Percentiles rank a stretch among this genome's conserved stretches.
Conservation (phyloP, 2,329 filamentous ascomycete species). For the Fusarium sp. region DNA sequence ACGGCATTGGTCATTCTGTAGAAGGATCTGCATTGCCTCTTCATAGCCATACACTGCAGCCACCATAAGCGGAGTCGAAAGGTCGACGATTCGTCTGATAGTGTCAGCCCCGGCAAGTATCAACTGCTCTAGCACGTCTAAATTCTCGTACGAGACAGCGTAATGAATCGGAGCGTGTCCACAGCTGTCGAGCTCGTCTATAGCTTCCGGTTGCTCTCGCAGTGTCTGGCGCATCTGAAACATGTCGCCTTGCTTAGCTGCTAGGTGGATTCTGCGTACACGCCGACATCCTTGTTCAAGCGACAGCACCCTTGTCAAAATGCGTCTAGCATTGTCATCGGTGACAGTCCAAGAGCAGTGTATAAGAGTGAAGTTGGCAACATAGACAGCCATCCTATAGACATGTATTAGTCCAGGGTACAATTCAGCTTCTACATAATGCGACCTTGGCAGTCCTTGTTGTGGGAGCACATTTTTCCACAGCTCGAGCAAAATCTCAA, state of each 20-base stretch:
- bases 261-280: background rate
- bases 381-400: background rate
- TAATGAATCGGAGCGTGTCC: background rate
- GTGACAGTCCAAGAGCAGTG: fast-evolving
- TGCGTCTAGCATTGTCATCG: background rate
- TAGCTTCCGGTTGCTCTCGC: slow-evolving; percentile 8
- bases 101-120: background rate
- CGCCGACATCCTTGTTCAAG: background rate
- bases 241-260: background rate
- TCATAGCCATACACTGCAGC: fast-evolving
- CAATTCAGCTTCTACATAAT: fast-evolving
- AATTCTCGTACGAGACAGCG: fast-evolving
- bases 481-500: background rate
- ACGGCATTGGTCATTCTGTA: background rate
- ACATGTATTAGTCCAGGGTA: background rate
- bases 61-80: fast-evolving
- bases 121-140: background rate
- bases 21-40: background rate
- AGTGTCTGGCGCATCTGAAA: background rate
- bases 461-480: slow-evolving; percentile 28
- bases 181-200: background rate
- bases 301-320: background rate
- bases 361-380: fast-evolving
- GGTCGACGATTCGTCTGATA: background rate
- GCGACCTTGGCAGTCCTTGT: slow-evolving; percentile 21